Percentiles rank a stretch among this genome's conserved stretches.
phyloP scores from a whole-genome alignment of 257 asterid species.

The Fraxinus cuspidata region DNA sequence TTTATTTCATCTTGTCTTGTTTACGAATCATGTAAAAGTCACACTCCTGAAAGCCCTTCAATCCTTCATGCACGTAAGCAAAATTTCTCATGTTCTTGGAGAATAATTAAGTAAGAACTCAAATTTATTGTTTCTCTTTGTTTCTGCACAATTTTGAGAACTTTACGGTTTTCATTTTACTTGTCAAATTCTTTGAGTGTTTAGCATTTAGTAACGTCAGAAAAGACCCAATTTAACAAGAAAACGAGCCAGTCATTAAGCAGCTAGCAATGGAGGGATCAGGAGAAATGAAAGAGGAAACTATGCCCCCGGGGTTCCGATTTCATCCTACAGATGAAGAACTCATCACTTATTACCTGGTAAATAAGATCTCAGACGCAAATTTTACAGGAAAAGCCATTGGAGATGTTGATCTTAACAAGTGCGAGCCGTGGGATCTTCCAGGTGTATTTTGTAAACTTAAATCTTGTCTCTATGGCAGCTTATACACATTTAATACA shows the following conservation, averaged over 20 bases:
- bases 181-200: constrained; percentile 31
- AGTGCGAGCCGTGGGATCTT: constrained; percentile 96
- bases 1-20: neutral
- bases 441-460: constrained; percentile 53
- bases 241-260: neutral
- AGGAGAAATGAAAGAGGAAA: constrained; percentile 54
- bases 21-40: constrained; percentile 17
- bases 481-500: neutral
- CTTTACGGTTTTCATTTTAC: constrained; percentile 39
- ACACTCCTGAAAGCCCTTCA: constrained; percentile 16
- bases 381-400: constrained; percentile 72
- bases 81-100: constrained; percentile 26
- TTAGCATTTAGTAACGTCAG: constrained; percentile 32
- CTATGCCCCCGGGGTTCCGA: constrained; percentile 82
- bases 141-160: constrained; percentile 16
- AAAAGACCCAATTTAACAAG: constrained; percentile 11
- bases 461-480: neutral
- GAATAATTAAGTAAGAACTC: neutral
- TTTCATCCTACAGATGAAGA: constrained; percentile 91
- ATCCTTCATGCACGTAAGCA: constrained; percentile 28
- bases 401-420: constrained; percentile 92
- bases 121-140: neutral
- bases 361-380: constrained; percentile 77
- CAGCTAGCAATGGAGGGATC: constrained; percentile 47
- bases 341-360: constrained; percentile 75